Percentiles rank a stretch among this genome's conserved stretches.
These are phyloP conservation scores for Rhodotorula sp. DNA, from an alignment of 1,284 basidiomycete species.

Conservation along the genomic window DNA sequence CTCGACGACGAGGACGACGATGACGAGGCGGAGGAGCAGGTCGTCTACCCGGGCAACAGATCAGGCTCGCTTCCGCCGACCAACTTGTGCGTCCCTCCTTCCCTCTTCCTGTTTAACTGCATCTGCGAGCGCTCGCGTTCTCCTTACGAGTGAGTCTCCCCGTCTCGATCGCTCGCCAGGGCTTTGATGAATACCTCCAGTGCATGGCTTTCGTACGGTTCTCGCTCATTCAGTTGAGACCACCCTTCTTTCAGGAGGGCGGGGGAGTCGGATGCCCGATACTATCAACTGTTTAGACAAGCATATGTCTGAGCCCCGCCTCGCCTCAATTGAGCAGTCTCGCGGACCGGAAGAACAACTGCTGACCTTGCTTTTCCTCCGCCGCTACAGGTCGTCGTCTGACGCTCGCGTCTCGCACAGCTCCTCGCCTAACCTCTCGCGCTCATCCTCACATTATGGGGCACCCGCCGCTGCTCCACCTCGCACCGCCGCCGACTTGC, in stretches of 20 bases:
- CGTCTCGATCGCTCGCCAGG: neutral
- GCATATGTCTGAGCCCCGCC: neutral
- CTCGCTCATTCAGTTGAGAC: slow-evolving; percentile 1
- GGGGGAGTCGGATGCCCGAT: neutral
- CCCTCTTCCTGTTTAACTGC: neutral
- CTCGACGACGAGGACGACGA: slow-evolving; percentile 15
- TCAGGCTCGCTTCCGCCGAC: neutral
- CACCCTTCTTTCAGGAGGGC: neutral
- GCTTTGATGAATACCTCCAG: neutral
- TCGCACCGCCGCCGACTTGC: slow-evolving; percentile 17
- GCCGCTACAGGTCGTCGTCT: neutral
- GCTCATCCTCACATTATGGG: neutral
- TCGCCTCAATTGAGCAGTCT: neutral
- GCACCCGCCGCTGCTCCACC: neutral
- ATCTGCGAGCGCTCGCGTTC: neutral
- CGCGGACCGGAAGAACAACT: neutral
- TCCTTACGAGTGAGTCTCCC: neutral
- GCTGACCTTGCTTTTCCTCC: neutral
- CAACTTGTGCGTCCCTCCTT: neutral
- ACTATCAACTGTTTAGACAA: neutral
- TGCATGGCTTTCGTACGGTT: neutral
- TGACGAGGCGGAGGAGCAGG: slow-evolving; percentile 26
- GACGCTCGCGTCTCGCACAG: neutral
- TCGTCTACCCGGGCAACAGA: slow-evolving; percentile 25
- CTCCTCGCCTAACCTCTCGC: neutral